These are phyloP conservation scores for Cinnamomum micranthum DNA, from an alignment of 164 flowering plant genomes.

Conservation along the genomic window DNA sequence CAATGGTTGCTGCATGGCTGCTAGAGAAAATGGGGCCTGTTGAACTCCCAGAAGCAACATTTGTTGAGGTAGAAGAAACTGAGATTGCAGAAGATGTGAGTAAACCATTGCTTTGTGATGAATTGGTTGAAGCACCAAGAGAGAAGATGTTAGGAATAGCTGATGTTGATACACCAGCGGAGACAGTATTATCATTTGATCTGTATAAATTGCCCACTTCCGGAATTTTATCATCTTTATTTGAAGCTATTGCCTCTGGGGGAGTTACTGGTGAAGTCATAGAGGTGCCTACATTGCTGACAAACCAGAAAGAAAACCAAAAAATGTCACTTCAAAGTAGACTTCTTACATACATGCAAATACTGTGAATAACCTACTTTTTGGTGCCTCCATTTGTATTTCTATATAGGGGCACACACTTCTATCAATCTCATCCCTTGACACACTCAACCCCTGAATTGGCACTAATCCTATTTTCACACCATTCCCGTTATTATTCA, in stretches of 20 bases:
- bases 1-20: constrained; percentile 4
- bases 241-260: constrained; percentile 24
- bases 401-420: too few relatives aligned
- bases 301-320: not conserved
- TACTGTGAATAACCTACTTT: too few relatives aligned
- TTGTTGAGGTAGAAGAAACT: constrained; percentile 11
- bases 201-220: constrained; percentile 8
- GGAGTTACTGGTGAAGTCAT: constrained; percentile 12
- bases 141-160: constrained; percentile 23
- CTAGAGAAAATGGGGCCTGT: constrained; percentile 12
- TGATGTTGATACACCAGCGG: constrained; percentile 21
- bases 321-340: not conserved
- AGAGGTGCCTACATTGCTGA: constrained; percentile 26
- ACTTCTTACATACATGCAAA: not conserved
- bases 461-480: too few relatives aligned
- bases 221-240: constrained; percentile 19
- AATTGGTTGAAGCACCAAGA: constrained; percentile 26
- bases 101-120: constrained; percentile 36
- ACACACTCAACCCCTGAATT: too few relatives aligned
- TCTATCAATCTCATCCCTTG: too few relatives aligned
- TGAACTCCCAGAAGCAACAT: constrained; percentile 10
- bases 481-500: too few relatives aligned
- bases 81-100: constrained; percentile 23
- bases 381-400: too few relatives aligned
- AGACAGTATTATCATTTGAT: constrained; percentile 23